A percentile compares a stretch with the other conserved stretches of the same genome.
These are phyloP conservation scores for Micractinium sp. DNA, from an alignment of 139 green algal species.

Conservation along the genomic window DNA sequence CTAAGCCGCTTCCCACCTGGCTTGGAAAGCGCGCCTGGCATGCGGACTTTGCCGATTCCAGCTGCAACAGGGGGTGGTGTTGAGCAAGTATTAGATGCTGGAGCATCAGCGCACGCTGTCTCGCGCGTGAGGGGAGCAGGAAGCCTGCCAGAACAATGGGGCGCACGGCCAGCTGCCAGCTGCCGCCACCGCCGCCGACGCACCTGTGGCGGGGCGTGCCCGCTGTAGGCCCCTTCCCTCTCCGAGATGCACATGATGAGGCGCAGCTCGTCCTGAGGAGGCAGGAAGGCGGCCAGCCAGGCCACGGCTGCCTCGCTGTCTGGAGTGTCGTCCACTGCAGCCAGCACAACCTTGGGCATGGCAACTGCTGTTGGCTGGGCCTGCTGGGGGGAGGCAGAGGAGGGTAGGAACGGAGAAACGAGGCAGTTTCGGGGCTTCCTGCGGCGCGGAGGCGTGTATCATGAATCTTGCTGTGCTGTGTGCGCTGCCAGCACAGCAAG, in stretches of 20 bases:
- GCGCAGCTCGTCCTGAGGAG: neutral
- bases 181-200: too few relatives aligned
- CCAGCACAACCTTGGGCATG: neutral
- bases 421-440: too few relatives aligned
- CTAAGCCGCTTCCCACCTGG: neutral
- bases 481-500: neutral
- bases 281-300: neutral
- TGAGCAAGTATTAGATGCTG: neutral
- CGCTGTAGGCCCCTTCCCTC: neutral
- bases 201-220: neutral
- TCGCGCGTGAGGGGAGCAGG: too few relatives aligned
- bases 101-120: neutral
- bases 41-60: neutral
- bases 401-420: neutral
- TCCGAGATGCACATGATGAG: neutral
- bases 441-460: too few relatives aligned
- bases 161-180: neutral
- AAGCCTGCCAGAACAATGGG: too few relatives aligned
- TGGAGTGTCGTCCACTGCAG: neutral
- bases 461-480: neutral
- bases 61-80: neutral
- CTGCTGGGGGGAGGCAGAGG: neutral
- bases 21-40: neutral
- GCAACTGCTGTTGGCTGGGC: neutral
- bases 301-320: neutral